Evolutionary conservation across 228 moss, liverwort and hornwort genomes (phyloP), one percentile per base, ranked within the genome.

Genomic region (Sphagnum magellanicum): DNA sequence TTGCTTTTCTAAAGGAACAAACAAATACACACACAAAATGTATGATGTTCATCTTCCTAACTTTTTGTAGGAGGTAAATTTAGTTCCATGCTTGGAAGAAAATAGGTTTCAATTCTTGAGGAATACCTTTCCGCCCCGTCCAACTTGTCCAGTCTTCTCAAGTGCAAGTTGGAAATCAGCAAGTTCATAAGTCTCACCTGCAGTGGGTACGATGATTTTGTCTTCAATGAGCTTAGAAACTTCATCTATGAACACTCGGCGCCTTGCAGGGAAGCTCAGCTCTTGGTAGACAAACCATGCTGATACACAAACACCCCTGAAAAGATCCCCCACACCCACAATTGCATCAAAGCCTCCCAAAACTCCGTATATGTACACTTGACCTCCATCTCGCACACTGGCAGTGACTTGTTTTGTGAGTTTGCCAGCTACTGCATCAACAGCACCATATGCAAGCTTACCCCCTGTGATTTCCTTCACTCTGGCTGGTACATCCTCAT

Each of bases 381-480:
- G 47, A n/a, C 72, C 72, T 10, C 64, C 58, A 10, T 16, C 0
- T 51, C 68, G 67, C 11, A 77, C 15, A 51, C 10, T 68, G 9
- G 53, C 58, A n/a, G 57, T 63, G 6, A 77, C 55, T 0, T 55
- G 51, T 16, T 52, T 67, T 4, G 63, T 63, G 71, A 50, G 67
- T 61, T 66, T 15, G 51, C 77, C 77, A 60, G 70, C 5, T 16
- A 83, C 83, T 14, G 83, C 74, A 70, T 83, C 77, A 64, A 79
- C 12, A 0, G 64, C 83, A 67, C 63, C 83, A 65, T 68, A 75
- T 0, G 72, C 74, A 15, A 71, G 69, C 65, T 79, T 68, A 4
- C 77, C 79, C 60, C 60, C 70, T 4, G 83, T 83, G 74, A 83
- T 79, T 64, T 75, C 79, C 67, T 83, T 79, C 72, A 74, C 75